These are phyloP conservation scores for Psilocybe azurescens DNA, from an alignment of 768 basidiomycete genomes.

Conservation along the genomic window DNA sequence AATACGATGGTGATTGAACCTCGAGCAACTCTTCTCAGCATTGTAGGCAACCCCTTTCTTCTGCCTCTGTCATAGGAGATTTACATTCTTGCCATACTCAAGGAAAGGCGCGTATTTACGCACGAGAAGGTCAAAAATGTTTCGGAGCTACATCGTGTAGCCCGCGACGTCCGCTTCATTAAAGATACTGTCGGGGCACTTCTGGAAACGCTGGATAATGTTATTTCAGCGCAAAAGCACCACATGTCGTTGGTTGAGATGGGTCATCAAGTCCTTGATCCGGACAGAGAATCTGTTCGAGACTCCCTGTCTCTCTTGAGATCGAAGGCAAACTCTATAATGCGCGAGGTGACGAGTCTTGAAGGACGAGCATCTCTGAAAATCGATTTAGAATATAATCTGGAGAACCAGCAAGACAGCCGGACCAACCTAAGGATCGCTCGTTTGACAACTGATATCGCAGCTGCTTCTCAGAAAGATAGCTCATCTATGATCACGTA, in stretches of 20 bases:
- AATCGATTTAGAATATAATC: conserved; percentile 9
- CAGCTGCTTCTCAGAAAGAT: conserved; percentile 11
- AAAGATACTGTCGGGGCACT: background rate
- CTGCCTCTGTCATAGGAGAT: background rate
- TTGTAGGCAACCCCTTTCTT: background rate
- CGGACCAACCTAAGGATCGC: conserved; percentile 14
- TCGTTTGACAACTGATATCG: conserved; percentile 12
- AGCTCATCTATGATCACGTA: conserved; percentile 19
- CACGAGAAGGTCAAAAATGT: background rate
- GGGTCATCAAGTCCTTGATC: background rate
- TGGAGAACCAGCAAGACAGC: conserved; percentile 14
- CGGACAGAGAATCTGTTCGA: background rate
- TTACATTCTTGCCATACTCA: background rate
- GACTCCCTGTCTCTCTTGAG: conserved; percentile 11
- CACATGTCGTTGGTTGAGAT: background rate
- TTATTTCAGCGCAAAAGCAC: background rate
- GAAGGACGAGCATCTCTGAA: conserved; percentile 4
- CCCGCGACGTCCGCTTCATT: background rate
- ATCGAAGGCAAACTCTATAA: conserved; percentile 6
- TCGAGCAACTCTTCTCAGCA: background rate
- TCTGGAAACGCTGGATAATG: background rate
- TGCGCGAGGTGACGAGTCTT: conserved; percentile 2
- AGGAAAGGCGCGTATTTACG: background rate
- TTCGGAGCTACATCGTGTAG: background rate
- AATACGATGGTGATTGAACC: background rate